Conservation (phyloP, 345 rosid genomes). For the Rubroshorea leprosula region DNA sequence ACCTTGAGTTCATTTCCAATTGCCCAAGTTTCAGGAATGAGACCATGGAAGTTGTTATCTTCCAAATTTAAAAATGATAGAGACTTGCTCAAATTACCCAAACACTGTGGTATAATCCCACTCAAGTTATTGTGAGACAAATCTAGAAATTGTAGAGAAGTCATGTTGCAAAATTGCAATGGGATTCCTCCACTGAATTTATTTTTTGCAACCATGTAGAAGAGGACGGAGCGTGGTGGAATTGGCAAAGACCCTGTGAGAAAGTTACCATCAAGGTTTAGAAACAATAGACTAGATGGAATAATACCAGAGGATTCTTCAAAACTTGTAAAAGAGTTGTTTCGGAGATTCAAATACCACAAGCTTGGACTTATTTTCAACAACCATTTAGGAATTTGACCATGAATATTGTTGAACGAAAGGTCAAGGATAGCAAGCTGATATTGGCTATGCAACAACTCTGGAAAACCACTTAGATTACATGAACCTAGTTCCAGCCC, state of each 20-base stretch:
- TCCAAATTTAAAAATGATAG: slow-evolving; percentile 10
- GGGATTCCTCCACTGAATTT: slow-evolving; percentile 10
- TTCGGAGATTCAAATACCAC: neutral
- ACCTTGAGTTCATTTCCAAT: neutral
- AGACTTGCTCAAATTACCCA: neutral
- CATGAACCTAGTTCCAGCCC: neutral
- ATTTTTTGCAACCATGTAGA: too few relatives aligned
- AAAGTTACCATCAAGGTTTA: neutral
- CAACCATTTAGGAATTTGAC: neutral
- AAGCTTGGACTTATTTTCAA: neutral
- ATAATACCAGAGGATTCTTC: neutral
- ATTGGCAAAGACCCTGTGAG: too few relatives aligned
- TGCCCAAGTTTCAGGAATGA: neutral
- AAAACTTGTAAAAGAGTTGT: neutral
- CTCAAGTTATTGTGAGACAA: slow-evolving; percentile 26
- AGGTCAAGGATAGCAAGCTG: neutral
- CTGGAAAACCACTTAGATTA: neutral
- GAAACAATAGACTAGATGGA: neutral
- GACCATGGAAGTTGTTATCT: slow-evolving; percentile 21
- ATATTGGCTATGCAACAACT: neutral
- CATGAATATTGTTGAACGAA: neutral
- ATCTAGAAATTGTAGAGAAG: slow-evolving; percentile 8
- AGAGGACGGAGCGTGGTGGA: too few relatives aligned
- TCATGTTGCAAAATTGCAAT: neutral
- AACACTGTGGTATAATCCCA: slow-evolving; percentile 24